Evolutionary conservation across 495 filamentous ascomycete species (phyloP), one percentile per base, ranked within the genome.

Genomic region (Amniculicola lignicola): DNA sequence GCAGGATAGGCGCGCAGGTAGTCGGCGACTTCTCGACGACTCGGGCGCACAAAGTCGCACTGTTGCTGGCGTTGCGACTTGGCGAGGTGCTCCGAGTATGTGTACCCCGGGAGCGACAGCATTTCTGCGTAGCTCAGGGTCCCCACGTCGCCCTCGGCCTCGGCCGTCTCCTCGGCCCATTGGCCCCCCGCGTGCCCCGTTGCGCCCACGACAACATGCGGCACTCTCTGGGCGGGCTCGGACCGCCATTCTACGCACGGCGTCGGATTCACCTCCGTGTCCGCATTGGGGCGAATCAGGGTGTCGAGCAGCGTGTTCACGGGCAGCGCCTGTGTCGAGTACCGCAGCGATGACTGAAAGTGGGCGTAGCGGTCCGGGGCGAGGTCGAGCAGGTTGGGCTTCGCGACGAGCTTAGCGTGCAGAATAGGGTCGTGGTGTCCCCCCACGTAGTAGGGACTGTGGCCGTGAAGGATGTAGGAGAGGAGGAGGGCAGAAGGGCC

Each of bases 401-500:
- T 42, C 1, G 66, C 56, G 22, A 68, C 67, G 35, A 85, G 70
- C 57, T 83, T 84, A 33, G 68, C 55, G 63, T 86, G 75, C 1
- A 86, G 71, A 12, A 86, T 67, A 16, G 76, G 70, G 63, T 87
- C 83, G 9, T 81, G 81, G 65, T 87, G 83, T 22, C 75, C 77
- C 37, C 74, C 74, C 16, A 73, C 69, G 54, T 87, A 87, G 51
- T 74, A 76, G 1, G 83, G 83, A 41, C 83, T 71, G 62, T 85
- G 75, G 11, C 83, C 83, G 63, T 87, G 82, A 15, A 87, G 77
- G 43, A 86, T 81, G 62, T 79, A 87, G 48, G 81, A 83, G 21
- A 87, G 74, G 64, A 85, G 80, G 66, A 87, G 77, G 54, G 83
- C 79, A 27, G 83, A 79, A 44, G 83, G 83, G 28, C 83, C 83